Base-by-base conservation (phyloP, 495 filamentous ascomycete species). In the Neurospora sp. region DNA sequence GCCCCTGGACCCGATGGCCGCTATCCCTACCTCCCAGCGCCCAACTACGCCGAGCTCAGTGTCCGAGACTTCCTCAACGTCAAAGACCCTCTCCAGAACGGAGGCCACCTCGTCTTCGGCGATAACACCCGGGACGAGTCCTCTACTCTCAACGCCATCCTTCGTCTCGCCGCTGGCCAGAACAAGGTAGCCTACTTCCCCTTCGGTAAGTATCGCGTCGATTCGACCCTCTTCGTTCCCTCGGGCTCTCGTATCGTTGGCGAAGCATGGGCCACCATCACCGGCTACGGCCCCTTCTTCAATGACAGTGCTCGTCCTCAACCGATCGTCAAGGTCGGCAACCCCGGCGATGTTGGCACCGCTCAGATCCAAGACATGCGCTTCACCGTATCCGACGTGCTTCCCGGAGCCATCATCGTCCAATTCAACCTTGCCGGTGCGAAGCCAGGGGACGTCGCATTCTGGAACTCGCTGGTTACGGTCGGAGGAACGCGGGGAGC, bases 401-500 rank as follows among this genome's bases (percentile, higher is more conserved):
- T 83, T 16, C 81, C 84, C 2, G 86, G 86, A 8, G 86, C 85
- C 39, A 84, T 86, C n/a, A 76, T 86, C 8, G 38, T 87, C 31
- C 83, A 88, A 77, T 83, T 90, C 66, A 92, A 94, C 80, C 83
- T 93, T 70, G 87, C 85, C 0, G 88, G 87, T 18, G 70, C 74
- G 12, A 77, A 78, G 9, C 86, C 86, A 0, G 89, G 89, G 1
- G 86, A 90, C 70, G 89, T 91, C 3, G 89, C 84, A 0, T 74
- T 91, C 70, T 91, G 87, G 88, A 91, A 91, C 76, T 85, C 84
- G 0, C 80, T 90, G 37, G 82, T 89, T 70, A 88, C 87, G 11
- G 86, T 93, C 39, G 91, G 90, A 42, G 90, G 90, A 3, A 85
- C 85, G 1, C 83, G 84, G 4, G 88, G 86, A 0, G 84, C 85